Evolutionary conservation across 345 rosid species (phyloP).

Genomic region (Hibiscus tridactylites): DNA sequence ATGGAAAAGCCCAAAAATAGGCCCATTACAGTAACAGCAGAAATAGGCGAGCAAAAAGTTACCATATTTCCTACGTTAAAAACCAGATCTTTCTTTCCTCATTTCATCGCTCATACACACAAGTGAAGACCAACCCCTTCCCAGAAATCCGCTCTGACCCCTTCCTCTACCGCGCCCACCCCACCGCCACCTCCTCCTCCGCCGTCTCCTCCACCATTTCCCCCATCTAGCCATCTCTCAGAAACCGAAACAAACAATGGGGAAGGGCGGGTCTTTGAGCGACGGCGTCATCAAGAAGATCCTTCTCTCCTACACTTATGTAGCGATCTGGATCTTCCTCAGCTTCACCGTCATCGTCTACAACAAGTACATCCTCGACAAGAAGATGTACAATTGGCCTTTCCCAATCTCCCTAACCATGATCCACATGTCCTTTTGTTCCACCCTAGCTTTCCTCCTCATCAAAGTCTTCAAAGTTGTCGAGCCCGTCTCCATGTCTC

Average conservation of each 20-base stretch:
- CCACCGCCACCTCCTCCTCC: neutral
- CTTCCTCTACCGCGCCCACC: neutral
- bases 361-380: constrained; percentile 98
- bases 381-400: constrained; percentile 97
- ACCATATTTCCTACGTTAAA: neutral
- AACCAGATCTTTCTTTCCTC: neutral
- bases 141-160: constrained; percentile 5
- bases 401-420: constrained; percentile 92
- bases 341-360: constrained; percentile 96
- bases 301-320: constrained; percentile 88
- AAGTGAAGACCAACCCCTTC: neutral
- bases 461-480: constrained; percentile 15
- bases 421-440: constrained; percentile 98
- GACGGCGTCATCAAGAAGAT: constrained; percentile 80
- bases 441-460: constrained; percentile 73
- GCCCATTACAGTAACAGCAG: neutral
- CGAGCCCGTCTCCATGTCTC: neutral
- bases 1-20: neutral
- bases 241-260: constrained; percentile 35
- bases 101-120: neutral
- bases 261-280: constrained; percentile 88
- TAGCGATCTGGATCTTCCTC: constrained; percentile 94
- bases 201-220: neutral
- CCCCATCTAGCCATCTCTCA: constrained; percentile 9
- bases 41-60: neutral